Conservation (phyloP, 345 rosid genomes). For the Boechera retrofracta region DNA sequence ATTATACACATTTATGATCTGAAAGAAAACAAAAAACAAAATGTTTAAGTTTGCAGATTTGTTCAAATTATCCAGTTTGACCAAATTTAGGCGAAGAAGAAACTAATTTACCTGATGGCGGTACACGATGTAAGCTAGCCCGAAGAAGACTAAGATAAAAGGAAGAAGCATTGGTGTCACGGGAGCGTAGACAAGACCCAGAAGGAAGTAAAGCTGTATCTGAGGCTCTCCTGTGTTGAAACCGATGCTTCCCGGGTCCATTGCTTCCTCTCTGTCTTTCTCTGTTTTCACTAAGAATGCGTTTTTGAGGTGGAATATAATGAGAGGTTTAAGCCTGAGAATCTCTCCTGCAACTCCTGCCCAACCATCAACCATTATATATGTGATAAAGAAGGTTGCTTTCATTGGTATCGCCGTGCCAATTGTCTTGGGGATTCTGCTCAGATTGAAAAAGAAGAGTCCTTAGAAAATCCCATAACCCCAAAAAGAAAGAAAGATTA, state of each 20-base stretch:
- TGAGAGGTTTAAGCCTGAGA: constrained; percentile 80
- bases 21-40: constrained; percentile 2
- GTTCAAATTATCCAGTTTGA: neutral
- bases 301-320: constrained; percentile 86
- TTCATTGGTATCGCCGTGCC: constrained; percentile 87
- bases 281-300: constrained; percentile 92
- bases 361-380: constrained; percentile 99
- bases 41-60: neutral
- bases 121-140: constrained; percentile 73
- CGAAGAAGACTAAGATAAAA: constrained; percentile 83
- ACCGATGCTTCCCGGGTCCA: constrained; percentile 92
- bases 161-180: constrained; percentile 88
- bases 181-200: constrained; percentile 88
- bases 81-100: neutral
- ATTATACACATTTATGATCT: constrained; percentile 93
- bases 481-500: neutral
- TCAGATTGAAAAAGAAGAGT: neutral
- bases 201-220: constrained; percentile 86
- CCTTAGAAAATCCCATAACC: neutral
- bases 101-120: constrained; percentile 83
- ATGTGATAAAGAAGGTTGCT: constrained; percentile 96
- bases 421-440: constrained; percentile 82
- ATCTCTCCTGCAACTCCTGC: constrained; percentile 95
- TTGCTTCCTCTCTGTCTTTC: constrained; percentile 91
- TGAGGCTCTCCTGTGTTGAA: constrained; percentile 92